phyloP scores from a whole-genome alignment of 192 early-diverging fungal genomes.

The Rhizophagus prolifer region DNA sequence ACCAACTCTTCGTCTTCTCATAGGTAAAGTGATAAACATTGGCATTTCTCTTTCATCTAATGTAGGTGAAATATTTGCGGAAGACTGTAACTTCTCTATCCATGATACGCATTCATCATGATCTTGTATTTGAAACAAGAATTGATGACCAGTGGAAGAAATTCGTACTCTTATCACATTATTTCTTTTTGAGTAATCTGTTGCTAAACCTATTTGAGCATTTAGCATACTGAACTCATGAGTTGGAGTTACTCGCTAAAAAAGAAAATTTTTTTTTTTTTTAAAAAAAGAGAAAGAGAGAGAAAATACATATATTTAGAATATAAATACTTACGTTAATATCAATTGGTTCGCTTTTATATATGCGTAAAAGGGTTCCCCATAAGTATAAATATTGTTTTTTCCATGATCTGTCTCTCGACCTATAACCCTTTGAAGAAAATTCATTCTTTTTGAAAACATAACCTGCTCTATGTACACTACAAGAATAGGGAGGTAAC shows the following conservation, averaged over 20 bases:
- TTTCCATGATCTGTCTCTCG: slow-evolving; percentile 42
- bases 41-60: slow-evolving; percentile 44
- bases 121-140: slow-evolving; percentile 29
- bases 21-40: slow-evolving; percentile 37
- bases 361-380: slow-evolving; percentile 36
- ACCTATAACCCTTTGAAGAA: slow-evolving; percentile 6
- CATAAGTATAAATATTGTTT: slow-evolving; percentile 36
- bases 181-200: slow-evolving; percentile 37
- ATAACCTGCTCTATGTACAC: slow-evolving; percentile 34
- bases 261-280: not conserved
- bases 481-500: slow-evolving; percentile 41
- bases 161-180: slow-evolving; percentile 38
- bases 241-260: slow-evolving; percentile 15
- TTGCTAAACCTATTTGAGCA: slow-evolving; percentile 32
- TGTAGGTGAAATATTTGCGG: slow-evolving; percentile 38
- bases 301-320: not conserved
- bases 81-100: slow-evolving; percentile 41
- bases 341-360: slow-evolving; percentile 28
- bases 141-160: slow-evolving; percentile 32
- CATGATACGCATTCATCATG: slow-evolving; percentile 34
- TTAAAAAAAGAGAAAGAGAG: no score
- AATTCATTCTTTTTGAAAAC: slow-evolving; percentile 38
- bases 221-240: slow-evolving; percentile 36
- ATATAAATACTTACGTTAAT: not conserved
- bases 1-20: slow-evolving; percentile 13